These are phyloP conservation scores for Arxiozyma heterogenica DNA, from an alignment of 1,139 yeast species.

Conservation along the genomic window DNA sequence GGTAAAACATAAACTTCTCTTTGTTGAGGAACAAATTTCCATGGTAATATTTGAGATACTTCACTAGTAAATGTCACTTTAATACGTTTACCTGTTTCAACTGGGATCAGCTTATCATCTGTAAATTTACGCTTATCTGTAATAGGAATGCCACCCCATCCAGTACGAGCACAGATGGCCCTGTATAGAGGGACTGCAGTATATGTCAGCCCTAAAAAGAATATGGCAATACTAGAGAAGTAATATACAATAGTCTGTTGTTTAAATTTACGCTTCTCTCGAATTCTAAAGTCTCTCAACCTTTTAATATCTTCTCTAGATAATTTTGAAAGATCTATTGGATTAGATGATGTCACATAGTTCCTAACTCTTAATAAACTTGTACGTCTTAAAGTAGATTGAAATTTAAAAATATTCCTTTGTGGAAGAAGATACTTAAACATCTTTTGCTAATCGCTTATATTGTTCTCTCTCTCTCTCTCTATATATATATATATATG, in stretches of 20 bases:
- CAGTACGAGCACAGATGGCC: slow-evolving; percentile 88
- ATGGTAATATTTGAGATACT: slow-evolving; percentile 83
- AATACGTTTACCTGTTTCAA: slow-evolving; percentile 75
- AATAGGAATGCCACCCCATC: slow-evolving; percentile 92
- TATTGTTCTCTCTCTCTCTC: neutral
- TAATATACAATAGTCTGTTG: slow-evolving; percentile 58
- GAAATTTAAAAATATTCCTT: neutral
- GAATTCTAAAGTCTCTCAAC: slow-evolving; percentile 28
- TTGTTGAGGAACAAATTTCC: slow-evolving; percentile 94
- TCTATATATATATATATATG: too few species aligned
- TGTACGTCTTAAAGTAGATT: neutral
- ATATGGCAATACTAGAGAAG: slow-evolving; percentile 58
- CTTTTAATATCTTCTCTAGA: slow-evolving; percentile 31
- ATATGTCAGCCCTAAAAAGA: slow-evolving; percentile 73
- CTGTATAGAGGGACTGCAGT: slow-evolving; percentile 91
- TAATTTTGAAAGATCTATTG: slow-evolving; percentile 25
- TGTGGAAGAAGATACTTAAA: neutral
- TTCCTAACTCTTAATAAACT: neutral
- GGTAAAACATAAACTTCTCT: slow-evolving; percentile 89
- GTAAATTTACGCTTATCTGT: slow-evolving; percentile 76
- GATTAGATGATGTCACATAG: neutral
- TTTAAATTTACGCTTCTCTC: slow-evolving; percentile 29
- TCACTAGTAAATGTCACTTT: slow-evolving; percentile 83
- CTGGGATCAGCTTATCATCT: slow-evolving; percentile 79
- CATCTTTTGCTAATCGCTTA: neutral